phyloP scores from a whole-genome alignment of 345 rosid species.

The Corymbia maculata region DNA sequence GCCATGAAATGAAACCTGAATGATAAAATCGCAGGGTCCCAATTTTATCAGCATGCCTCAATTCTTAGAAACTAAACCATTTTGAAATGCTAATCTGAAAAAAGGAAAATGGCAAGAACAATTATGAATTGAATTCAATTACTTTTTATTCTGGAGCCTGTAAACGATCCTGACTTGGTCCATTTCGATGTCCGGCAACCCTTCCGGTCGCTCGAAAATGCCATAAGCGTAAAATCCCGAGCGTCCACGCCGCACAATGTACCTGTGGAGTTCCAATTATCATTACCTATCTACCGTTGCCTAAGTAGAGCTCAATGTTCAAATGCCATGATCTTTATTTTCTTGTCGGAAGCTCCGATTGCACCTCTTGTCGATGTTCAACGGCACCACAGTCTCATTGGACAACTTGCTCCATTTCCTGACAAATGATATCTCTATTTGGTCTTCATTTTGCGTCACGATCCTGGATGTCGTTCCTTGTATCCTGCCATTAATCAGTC shows the following conservation, averaged over 20 bases:
- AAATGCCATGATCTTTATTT: neutral
- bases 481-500: conserved; percentile 27
- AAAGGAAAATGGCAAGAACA: neutral
- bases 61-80: neutral
- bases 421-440: conserved; percentile 60
- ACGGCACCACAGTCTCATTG: conserved; percentile 33
- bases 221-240: conserved; percentile 67
- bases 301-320: neutral
- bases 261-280: conserved; percentile 23
- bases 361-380: conserved; percentile 85
- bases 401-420: conserved; percentile 35
- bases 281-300: neutral
- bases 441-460: conserved; percentile 34
- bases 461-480: conserved; percentile 29
- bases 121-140: neutral
- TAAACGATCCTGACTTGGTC: conserved; percentile 79
- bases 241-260: conserved; percentile 51
- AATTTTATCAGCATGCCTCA: neutral
- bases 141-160: conserved; percentile 58
- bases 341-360: neutral
- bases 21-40: neutral
- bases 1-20: conserved; percentile 81
- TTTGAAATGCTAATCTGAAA: neutral
- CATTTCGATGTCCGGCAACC: conserved; percentile 85
- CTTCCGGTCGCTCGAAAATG: conserved; percentile 55